Evolutionary conservation across 345 rosid species (phyloP).

Genomic region (Linum tenue): DNA sequence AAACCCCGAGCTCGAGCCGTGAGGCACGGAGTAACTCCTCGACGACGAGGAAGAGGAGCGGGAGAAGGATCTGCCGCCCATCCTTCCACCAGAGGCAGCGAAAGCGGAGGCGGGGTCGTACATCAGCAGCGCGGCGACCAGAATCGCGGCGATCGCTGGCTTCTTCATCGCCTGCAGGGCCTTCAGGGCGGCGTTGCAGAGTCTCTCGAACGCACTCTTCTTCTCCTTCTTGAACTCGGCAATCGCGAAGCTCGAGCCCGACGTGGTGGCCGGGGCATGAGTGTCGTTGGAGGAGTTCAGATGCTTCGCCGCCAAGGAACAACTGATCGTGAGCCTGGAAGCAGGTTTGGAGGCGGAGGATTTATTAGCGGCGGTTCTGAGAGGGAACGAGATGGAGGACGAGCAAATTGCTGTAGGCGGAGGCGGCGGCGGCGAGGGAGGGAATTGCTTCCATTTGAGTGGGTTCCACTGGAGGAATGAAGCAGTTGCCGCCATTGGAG

Average conservation of each 20-base stretch:
- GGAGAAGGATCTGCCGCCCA: slow-evolving; percentile 66
- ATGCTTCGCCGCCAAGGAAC: slow-evolving; percentile 13
- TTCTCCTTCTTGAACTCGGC: background rate
- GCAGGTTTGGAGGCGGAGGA: background rate
- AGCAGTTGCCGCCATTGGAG: slow-evolving; percentile 19
- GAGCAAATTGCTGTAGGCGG: slow-evolving; percentile 15
- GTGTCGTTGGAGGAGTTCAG: slow-evolving; percentile 1
- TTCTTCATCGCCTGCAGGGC: slow-evolving; percentile 41
- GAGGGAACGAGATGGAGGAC: slow-evolving; percentile 9
- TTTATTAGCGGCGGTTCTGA: slow-evolving; percentile 7
- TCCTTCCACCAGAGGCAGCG: slow-evolving; percentile 85
- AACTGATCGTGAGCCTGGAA: slow-evolving; percentile 16
- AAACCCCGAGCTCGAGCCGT: slow-evolving; percentile 28
- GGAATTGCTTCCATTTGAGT: slow-evolving; percentile 30
- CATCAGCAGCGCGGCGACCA: slow-evolving; percentile 48
- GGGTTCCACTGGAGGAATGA: slow-evolving; percentile 34
- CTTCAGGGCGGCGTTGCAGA: slow-evolving; percentile 23
- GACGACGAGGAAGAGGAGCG: slow-evolving; percentile 44
- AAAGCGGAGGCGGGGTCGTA: slow-evolving; percentile 48
- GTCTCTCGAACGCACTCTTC: slow-evolving; percentile 23
- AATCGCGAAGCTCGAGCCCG: slow-evolving; percentile 1
- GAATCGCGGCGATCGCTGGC: slow-evolving; percentile 51
- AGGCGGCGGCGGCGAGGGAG: slow-evolving; percentile 5
- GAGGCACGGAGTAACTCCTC: slow-evolving; percentile 45
- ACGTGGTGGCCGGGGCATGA: background rate